Evolutionary conservation across 495 filamentous ascomycete species (phyloP), one percentile per base, ranked within the genome.

Genomic region (Hypoxylon fuscum): DNA sequence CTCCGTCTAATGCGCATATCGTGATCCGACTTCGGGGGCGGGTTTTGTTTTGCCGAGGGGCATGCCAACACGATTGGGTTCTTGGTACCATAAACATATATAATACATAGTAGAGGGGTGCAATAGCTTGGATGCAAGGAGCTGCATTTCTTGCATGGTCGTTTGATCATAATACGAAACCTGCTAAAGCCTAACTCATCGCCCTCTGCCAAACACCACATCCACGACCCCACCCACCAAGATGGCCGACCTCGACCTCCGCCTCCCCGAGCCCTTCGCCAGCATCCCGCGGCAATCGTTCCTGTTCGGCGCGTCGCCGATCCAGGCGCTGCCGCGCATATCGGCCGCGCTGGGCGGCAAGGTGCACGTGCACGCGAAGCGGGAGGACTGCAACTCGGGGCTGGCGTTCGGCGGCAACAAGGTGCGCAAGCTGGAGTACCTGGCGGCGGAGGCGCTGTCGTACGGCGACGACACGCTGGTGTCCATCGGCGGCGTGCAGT

Each of bases 371-470:
- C 87, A 83, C 62, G 84, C 85, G 60, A 87, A 88, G 62, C 79
- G 85, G 50, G 86, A 89, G 53, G 86, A 88, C 71, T 76, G 79
- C 47, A 88, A 85, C 76, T 86, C 81, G 8, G 80, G 78, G 1
- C 79, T 87, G 11, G 87, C 86, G 5, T 88, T 74, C 63, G 87
- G 87, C 8, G 87, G 85, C 38, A 88, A 89, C 74, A 89, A 89
- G 72, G 84, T 81, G 14, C 76, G 85, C 18, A 90, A 90, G 69
- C 75, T 90, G 0, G 86, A 89, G 76, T 88, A 81, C 50, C 78
- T 87, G 23, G 69, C 83, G 38, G 76, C 84, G 4, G 84, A 87
- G 17, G 86, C 85, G 7, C 71, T 81, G n/a, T 69, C 74, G 44
- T 74, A 81, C 51, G 77, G 78, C 14, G 78, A 74, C 64, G 79